These are phyloP conservation scores for Endocarpon pusillum DNA, from an alignment of 495 filamentous ascomycete genomes.

Conservation along the genomic window DNA sequence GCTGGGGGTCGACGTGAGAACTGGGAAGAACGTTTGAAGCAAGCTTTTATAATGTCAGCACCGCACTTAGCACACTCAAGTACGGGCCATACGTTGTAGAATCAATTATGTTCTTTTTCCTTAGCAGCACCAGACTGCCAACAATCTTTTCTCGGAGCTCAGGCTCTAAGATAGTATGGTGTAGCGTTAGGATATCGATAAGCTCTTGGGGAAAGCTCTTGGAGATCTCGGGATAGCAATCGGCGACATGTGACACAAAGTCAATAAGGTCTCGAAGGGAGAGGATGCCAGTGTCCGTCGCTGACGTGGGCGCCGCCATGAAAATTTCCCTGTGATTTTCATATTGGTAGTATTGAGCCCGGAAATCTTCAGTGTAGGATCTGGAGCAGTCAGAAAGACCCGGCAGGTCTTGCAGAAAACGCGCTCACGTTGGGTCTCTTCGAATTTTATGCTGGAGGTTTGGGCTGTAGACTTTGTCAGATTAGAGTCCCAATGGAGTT, in stretches of 20 bases:
- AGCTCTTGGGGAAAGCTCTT: conserved; percentile 65
- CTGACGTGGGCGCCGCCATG: conserved; percentile 58
- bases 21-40: conserved; percentile 78
- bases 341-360: conserved; percentile 82
- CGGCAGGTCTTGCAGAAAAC: neutral
- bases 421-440: conserved; percentile 54
- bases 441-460: conserved; percentile 81
- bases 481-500: conserved; percentile 11
- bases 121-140: conserved; percentile 68
- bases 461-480: conserved; percentile 29
- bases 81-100: conserved; percentile 39
- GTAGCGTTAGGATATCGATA: conserved; percentile 55
- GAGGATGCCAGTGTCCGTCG: conserved; percentile 56
- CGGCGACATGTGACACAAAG: conserved; percentile 79
- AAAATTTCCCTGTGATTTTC: conserved; percentile 81
- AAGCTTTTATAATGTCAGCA: too few species aligned
- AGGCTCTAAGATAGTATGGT: conserved; percentile 62
- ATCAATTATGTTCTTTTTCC: conserved; percentile 83
- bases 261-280: conserved; percentile 75
- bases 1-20: conserved; percentile 70
- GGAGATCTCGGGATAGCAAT: conserved; percentile 74
- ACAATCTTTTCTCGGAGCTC: conserved; percentile 90
- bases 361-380: conserved; percentile 75
- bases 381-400: conserved; percentile 17
- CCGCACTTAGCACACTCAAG: too few species aligned